Conservation (phyloP, 2,329 filamentous ascomycete genomes). For the Alternaria sp. region DNA sequence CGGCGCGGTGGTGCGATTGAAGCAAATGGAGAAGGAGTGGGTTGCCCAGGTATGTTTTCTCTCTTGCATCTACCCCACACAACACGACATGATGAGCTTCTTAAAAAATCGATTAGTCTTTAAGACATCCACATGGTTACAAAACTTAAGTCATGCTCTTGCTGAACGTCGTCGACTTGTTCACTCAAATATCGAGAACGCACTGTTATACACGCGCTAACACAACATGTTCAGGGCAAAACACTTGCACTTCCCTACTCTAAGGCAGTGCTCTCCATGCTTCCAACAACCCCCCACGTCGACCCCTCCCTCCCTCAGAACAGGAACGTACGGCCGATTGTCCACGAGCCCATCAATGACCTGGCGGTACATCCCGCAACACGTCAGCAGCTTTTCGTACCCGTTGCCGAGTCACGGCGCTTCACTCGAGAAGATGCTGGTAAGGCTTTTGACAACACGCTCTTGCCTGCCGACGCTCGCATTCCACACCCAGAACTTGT, state of each 20-base stretch:
- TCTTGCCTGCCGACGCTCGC: constrained; percentile 69
- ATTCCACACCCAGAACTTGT: constrained; percentile 70
- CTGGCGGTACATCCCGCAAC: constrained; percentile 66
- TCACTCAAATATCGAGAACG: background rate
- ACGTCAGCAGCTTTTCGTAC: constrained; percentile 67
- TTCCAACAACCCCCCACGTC: constrained; percentile 69
- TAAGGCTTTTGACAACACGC: constrained; percentile 65
- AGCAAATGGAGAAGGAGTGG: constrained; percentile 85
- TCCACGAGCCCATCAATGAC: constrained; percentile 71
- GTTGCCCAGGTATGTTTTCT: constrained; percentile 70
- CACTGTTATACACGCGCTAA: constrained; percentile 17
- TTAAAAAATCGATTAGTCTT: constrained; percentile 96
- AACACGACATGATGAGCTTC: constrained; percentile 70
- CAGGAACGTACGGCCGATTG: constrained; percentile 47
- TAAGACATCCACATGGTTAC: constrained; percentile 95
- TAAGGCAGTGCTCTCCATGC: constrained; percentile 78
- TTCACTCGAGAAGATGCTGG: constrained; percentile 73
- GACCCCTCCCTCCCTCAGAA: constrained; percentile 37
- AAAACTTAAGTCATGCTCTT: constrained; percentile 74
- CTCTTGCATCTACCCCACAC: background rate
- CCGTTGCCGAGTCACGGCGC: constrained; percentile 68
- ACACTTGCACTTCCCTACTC: constrained; percentile 78
- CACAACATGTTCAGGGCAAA: constrained; percentile 68
- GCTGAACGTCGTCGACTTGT: constrained; percentile 63
- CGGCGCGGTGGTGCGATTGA: constrained; percentile 83